Base-by-base conservation (phyloP, 2,329 filamentous ascomycete genomes). In the Botrytis paeoniae region DNA sequence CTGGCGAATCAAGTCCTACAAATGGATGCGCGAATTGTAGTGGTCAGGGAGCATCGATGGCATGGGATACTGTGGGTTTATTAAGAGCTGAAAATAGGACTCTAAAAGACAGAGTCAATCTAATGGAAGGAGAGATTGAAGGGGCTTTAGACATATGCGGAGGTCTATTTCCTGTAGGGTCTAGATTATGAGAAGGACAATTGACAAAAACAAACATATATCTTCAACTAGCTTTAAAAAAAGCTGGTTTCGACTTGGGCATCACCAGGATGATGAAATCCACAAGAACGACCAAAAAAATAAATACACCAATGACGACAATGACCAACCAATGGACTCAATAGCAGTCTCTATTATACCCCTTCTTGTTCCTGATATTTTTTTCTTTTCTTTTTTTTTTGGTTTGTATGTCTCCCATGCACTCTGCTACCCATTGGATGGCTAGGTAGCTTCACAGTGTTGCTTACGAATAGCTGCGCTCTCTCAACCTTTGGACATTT, bases 1-100 rank as follows among this genome's bases (percentile, higher is more conserved):
- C 60, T 41, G 37, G 48, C 20, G 71, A 73, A n/a, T 37, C 54
- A 29, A 77, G 75, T 32, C 77, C 77, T 48, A 79, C 66, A 59
- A 74, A 75, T 43, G 78, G 80, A 72, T 91, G 89, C 77, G 77
- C 80, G 48, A 91, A 90, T 77, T 91, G 89, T 79, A 81, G 84
- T 70, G 89, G 89, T 20, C 85, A 86, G 77, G 86, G 88, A 70
- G 84, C 86, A 20, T 88, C 87, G 75, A 84, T 89, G 54, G 89
- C 89, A 7, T 91, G 89, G 89, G 86, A 91, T 78, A 90, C 89
- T 6, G 89, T 90, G n/a, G 85, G 85, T 70, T 75, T 90, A 64
- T 81, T 91, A 73, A 83, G 88, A 57, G 87, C 88, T 64, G 90
- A 92, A 83, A 92, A 92, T 76, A 86, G 83, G 77, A 85, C 85